These are phyloP conservation scores for Erigeron philadelphicus DNA, from an alignment of 140 eudicot species.

Conservation along the genomic window DNA sequence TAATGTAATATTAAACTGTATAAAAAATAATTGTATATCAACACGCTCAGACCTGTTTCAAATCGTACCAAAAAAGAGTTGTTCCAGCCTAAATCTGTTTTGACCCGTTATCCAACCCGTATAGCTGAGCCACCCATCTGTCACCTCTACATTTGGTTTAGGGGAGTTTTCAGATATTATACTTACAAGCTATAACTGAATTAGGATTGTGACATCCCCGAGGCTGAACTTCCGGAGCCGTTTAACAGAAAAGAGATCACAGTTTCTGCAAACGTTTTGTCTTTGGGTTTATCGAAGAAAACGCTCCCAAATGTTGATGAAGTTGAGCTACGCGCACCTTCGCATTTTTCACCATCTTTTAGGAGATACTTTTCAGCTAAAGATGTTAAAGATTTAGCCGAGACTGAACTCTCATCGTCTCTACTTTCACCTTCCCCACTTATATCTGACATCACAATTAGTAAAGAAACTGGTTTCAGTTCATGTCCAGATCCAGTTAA, in stretches of 20 bases:
- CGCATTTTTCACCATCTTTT: constrained; percentile 48
- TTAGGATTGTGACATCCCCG: constrained; percentile 54
- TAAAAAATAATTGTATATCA: neutral
- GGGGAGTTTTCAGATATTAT: neutral
- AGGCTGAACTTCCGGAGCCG: constrained; percentile 58
- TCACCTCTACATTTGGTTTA: neutral
- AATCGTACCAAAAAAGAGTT: neutral
- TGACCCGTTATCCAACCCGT: neutral
- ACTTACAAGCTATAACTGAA: constrained; percentile 18
- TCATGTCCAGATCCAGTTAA: constrained; percentile 19
- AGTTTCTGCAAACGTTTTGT: constrained; percentile 7
- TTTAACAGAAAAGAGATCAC: constrained; percentile 29
- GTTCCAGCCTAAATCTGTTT: neutral
- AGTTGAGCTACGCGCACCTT: constrained; percentile 32
- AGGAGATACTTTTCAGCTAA: constrained; percentile 35
- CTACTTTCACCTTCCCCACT: constrained; percentile 15
- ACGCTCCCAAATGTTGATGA: constrained; percentile 2
- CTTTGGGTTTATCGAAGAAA: constrained; percentile 34
- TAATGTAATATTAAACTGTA: neutral
- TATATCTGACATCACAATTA: constrained; percentile 18
- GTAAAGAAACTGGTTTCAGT: constrained; percentile 25
- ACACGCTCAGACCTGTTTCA: neutral
- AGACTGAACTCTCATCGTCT: constrained; percentile 28
- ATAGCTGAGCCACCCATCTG: neutral
- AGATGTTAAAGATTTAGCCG: constrained; percentile 23